Conservation (phyloP, 768 basidiomycete genomes). For the Boletales sp. region DNA sequence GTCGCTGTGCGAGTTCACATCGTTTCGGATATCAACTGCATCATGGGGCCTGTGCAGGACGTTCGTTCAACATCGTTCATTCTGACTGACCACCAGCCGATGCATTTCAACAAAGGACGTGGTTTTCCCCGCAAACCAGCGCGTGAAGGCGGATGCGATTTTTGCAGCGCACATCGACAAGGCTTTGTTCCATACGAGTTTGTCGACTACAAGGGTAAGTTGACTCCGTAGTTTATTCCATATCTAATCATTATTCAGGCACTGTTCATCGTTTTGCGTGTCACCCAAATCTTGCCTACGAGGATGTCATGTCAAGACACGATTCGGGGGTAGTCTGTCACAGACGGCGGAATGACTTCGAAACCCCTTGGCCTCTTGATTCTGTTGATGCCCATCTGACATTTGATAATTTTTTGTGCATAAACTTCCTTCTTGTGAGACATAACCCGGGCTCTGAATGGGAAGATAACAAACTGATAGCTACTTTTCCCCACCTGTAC, state of each 20-base stretch:
- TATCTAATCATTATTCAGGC: slow-evolving; percentile 27
- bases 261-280: slow-evolving; percentile 48
- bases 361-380: slow-evolving; percentile 28
- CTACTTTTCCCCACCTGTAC: too few relatives aligned
- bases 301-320: slow-evolving; percentile 37
- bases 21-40: slow-evolving; percentile 20
- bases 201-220: slow-evolving; percentile 33
- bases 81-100: neutral
- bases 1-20: too few relatives aligned
- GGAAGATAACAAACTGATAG: too few relatives aligned
- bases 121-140: slow-evolving; percentile 21
- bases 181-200: slow-evolving; percentile 33
- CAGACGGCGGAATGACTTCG: slow-evolving; percentile 41
- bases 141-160: slow-evolving; percentile 27
- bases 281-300: slow-evolving; percentile 41
- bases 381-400: too few relatives aligned
- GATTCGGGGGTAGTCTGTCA: slow-evolving; percentile 42
- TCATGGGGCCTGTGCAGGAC: slow-evolving; percentile 38
- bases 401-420: too few relatives aligned
- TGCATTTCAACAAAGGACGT: slow-evolving; percentile 29
- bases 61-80: slow-evolving; percentile 11
- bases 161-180: slow-evolving; percentile 30
- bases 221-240: neutral
- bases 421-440: too few relatives aligned
- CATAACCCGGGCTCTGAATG: too few relatives aligned